Evolutionary conservation across 108 stramenopile species (phyloP), one percentile per base, ranked within the genome.

Genomic region (Cyclotella choctawhatcheeana): DNA sequence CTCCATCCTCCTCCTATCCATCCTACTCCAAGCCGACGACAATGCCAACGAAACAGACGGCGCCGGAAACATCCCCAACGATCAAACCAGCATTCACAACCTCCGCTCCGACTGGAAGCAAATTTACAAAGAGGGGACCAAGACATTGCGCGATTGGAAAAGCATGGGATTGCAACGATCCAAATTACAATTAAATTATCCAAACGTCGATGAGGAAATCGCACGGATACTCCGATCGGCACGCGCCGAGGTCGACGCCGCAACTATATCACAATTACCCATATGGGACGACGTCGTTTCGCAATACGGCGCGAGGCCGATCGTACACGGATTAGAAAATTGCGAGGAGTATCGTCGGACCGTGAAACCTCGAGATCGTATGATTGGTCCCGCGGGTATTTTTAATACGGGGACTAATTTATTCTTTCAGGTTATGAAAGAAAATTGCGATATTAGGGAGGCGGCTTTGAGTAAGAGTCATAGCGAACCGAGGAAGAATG

Each of bases 341-440:
- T 74, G 92, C 76, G 62, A 82, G 55, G 37, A 34, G 32, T 93
- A 88, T 75, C 80, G 86, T 21, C 32, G 71, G 0, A 66, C n/a
- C 3, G 74, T 71, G 3, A 67, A 67, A 47, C 72, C 65, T 13
- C 34, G 58, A 56, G 43, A 79, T 62, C 44, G 61, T n/a, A 67
- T 74, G 64, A 78, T 78, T 40, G 72, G 66, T 18, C 77, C 73
- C 18, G 90, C 87, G 12, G 90, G 90, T 2, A 73, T 89, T 50
- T 94, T 91, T 81, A 88, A 94, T 73, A 90, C 79, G 1, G 87
- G 91, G 8, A 91, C 95, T 27, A 94, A 96, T 62, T 58, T 94
- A 10, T 67, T 96, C 70, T 82, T 79, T 10, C 82, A 87, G 61
- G 48, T 93, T n/a, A 56, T 93, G 72, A 81, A 85, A 43, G 25